Percentiles rank a stretch among this genome's conserved stretches.
These are phyloP conservation scores for Aspergillus quadricinctus DNA, from an alignment of 2,329 filamentous ascomycete species.

Conservation along the genomic window DNA sequence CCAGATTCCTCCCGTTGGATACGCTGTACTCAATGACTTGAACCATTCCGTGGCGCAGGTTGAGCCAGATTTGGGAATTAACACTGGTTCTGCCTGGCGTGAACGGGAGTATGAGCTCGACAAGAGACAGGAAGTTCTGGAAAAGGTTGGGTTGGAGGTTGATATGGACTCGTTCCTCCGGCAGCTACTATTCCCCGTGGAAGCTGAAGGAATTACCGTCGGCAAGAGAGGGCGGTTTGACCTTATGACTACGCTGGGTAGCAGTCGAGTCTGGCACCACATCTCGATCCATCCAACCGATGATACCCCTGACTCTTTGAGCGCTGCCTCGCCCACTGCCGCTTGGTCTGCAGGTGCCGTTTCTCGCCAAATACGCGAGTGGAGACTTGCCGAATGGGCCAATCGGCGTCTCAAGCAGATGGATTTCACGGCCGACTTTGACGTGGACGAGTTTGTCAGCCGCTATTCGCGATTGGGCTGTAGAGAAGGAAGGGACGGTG, in stretches of 20 bases:
- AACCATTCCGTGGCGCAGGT: constrained; percentile 72
- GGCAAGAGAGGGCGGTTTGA: constrained; percentile 77
- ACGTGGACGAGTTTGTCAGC: constrained; percentile 83
- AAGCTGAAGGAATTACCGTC: constrained; percentile 73
- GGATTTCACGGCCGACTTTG: constrained; percentile 96
- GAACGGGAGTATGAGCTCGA: constrained; percentile 77
- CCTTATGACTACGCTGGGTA: constrained; percentile 66
- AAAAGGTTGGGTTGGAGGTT: constrained; percentile 78
- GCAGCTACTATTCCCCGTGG: constrained; percentile 72
- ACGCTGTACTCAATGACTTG: constrained; percentile 84
- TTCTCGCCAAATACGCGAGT: constrained; percentile 86
- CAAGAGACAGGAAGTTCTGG: constrained; percentile 74
- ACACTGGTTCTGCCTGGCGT: constrained; percentile 60
- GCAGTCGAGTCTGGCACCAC: constrained; percentile 93
- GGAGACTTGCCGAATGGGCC: constrained; percentile 93
- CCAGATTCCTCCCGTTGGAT: constrained; percentile 66
- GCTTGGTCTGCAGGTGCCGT: constrained; percentile 91
- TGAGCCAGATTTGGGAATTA: constrained; percentile 74
- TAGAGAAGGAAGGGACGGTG: constrained; percentile 82
- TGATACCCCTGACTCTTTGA: constrained; percentile 68
- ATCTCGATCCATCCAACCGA: constrained; percentile 88
- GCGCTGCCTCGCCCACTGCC: constrained; percentile 66
- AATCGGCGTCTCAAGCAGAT: constrained; percentile 86
- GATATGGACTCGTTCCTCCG: constrained; percentile 80
- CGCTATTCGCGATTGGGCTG: constrained; percentile 82